A percentile compares a stretch with the other conserved stretches of the same genome.
Conservation (phyloP, 257 asterid genomes). For the Rehmannia glutinosa region DNA sequence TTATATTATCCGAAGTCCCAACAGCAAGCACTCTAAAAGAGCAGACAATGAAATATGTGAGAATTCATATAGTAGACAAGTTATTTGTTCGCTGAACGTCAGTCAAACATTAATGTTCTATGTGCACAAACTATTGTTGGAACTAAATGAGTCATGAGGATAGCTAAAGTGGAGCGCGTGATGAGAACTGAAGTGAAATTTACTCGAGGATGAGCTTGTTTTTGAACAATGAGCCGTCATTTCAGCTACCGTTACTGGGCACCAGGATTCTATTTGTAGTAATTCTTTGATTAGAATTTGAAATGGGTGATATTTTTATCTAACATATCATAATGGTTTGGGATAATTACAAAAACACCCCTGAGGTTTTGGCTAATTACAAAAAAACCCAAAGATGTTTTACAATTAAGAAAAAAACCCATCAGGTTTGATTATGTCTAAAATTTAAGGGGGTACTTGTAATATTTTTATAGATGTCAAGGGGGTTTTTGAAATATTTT, state of each 20-base stretch:
- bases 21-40: background rate
- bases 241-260: background rate
- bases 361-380: too few species aligned
- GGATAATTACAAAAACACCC: too few species aligned
- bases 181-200: background rate
- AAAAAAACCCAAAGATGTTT: too few species aligned
- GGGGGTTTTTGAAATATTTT: too few species aligned
- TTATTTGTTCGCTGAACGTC: background rate
- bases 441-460: too few species aligned
- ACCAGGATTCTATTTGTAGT: background rate
- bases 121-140: background rate
- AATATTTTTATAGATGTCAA: too few species aligned
- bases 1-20: background rate
- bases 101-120: background rate
- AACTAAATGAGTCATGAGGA: background rate
- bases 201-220: background rate
- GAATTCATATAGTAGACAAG: background rate
- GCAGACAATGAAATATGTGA: background rate
- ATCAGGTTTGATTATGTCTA: too few species aligned
- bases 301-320: background rate
- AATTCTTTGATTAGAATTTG: background rate
- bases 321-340: background rate
- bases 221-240: background rate
- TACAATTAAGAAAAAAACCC: too few species aligned
- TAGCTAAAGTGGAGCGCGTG: background rate